Evolutionary conservation across 805 yeast species (phyloP).

Genomic region (Saccharomycodes ludwigii): DNA sequence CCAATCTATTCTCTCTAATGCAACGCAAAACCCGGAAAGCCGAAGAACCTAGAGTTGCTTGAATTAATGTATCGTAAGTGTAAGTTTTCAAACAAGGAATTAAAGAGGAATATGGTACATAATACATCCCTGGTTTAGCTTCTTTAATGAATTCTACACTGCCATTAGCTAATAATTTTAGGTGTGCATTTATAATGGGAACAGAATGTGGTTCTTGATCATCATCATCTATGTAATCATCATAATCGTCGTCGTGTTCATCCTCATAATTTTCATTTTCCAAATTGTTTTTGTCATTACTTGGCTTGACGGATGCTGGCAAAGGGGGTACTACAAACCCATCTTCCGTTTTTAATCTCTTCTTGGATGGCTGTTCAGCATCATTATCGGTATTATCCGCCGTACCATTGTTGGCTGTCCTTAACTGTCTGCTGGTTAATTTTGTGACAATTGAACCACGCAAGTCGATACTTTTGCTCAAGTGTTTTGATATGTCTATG

Average conservation of each 20-base stretch:
- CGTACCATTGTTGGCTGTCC: conserved; percentile 23
- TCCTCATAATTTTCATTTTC: conserved; percentile 15
- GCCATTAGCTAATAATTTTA: conserved; percentile 49
- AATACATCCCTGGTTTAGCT: conserved; percentile 41
- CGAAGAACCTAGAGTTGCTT: conserved; percentile 50
- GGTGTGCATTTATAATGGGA: conserved; percentile 43
- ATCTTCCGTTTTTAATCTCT: conserved; percentile 32
- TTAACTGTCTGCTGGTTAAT: conserved; percentile 9
- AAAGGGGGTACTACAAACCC: conserved; percentile 22
- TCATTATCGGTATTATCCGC: conserved; percentile 18
- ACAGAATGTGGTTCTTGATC: conserved; percentile 23
- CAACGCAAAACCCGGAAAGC: conserved; percentile 69
- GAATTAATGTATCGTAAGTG: conserved; percentile 44
- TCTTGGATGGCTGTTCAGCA: conserved; percentile 13
- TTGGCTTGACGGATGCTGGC: conserved; percentile 14
- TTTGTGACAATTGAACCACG: conserved; percentile 33
- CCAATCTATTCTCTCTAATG: conserved; percentile 52
- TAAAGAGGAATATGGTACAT: conserved; percentile 49
- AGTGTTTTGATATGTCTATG: conserved; percentile 27
- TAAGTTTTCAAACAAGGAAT: conserved; percentile 33
- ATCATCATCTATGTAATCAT: conserved; percentile 16
- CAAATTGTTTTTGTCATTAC: conserved; percentile 9
- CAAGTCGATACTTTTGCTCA: conserved; percentile 33
- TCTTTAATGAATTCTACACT: conserved; percentile 50
- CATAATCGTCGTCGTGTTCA: conserved; percentile 16